Conservation (phyloP, 2,329 filamentous ascomycete species). For the Diplocarpon mali region DNA sequence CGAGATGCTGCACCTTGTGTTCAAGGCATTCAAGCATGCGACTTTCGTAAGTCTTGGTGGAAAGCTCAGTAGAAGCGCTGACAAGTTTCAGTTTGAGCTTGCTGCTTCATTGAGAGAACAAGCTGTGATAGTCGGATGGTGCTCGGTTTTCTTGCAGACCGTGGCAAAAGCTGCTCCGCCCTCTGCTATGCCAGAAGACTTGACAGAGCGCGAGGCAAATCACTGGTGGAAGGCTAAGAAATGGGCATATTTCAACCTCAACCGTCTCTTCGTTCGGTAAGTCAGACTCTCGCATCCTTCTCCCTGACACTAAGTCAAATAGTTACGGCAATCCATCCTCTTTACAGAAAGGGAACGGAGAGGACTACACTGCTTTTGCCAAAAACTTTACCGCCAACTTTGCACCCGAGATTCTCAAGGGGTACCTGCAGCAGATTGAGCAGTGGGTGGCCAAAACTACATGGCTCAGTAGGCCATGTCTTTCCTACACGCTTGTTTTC, state of each 20-base stretch:
- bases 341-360: conserved; percentile 60
- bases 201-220: conserved; percentile 79
- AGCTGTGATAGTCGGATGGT: conserved; percentile 85
- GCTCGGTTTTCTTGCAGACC: conserved; percentile 83
- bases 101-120: conserved; percentile 67
- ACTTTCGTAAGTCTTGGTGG: conserved; percentile 62
- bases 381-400: conserved; percentile 87
- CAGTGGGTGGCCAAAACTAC: conserved; percentile 92
- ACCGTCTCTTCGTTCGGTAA: conserved; percentile 85
- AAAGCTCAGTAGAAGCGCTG: conserved; percentile 23
- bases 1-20: conserved; percentile 88
- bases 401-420: conserved; percentile 90
- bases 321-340: conserved; percentile 84
- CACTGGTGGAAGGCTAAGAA: conserved; percentile 99
- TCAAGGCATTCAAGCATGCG: conserved; percentile 97
- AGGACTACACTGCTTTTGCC: conserved; percentile 71
- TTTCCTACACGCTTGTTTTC: conserved; percentile 90
- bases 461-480: conserved; percentile 88
- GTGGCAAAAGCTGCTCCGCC: conserved; percentile 77
- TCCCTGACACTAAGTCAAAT: conserved; percentile 8
- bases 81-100: conserved; percentile 63
- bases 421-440: conserved; percentile 89
- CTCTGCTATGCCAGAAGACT: conserved; percentile 64
- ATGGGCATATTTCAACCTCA: conserved; percentile 97
- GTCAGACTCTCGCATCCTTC: conserved; percentile 18